Evolutionary conservation across 2,329 filamentous ascomycete species (phyloP), one percentile per base, ranked within the genome.

Genomic region (Colletotrichum sp.): DNA sequence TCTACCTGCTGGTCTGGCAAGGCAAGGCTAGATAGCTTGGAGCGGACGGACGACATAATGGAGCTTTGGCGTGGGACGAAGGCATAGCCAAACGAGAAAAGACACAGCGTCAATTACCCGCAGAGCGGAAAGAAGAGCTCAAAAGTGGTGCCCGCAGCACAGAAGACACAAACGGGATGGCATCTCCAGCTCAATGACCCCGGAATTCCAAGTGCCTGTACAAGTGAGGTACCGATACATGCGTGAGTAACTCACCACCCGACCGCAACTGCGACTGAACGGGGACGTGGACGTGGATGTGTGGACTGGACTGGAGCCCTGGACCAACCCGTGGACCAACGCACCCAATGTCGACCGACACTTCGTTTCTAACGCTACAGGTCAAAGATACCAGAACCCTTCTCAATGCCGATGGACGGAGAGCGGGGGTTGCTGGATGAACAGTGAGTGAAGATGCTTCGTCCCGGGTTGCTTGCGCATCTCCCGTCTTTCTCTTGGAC

Each of bases 191-290:
- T 21, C 61, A 64, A 13, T 61, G 18, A 26, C 61, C 34, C 61
- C 28, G n/a, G 59, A 63, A 39, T 36, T 24, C 68, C 30, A 55
- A 61, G 52, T 30, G 32, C 55, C 39, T 39, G 63, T 13, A 30
- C 61, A 32, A 57, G 63, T 55, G 55, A 72, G 36, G 72, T 72
- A 63, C 36, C 55, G 26, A 24, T 75, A 68, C 39, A 55, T 64
- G 63, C 67, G 52, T 36, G 61, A 63, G 43, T 36, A 55, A 72
- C 69, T 63, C 72, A 39, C 63, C 72, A 48, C 72, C 26, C 73
- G 70, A 69, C 73, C 73, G 70, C 73, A 73, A 73, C 57, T 73
- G 73, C 64, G 73, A 75, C 64, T 69, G 72, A 61, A 66, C 64
- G 55, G 64, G 28, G 60, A 71, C 52, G 36, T 67, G 64, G 64